Base-by-base conservation (phyloP, 2,329 filamentous ascomycete genomes). In the Aspergillus thermomutatus region DNA sequence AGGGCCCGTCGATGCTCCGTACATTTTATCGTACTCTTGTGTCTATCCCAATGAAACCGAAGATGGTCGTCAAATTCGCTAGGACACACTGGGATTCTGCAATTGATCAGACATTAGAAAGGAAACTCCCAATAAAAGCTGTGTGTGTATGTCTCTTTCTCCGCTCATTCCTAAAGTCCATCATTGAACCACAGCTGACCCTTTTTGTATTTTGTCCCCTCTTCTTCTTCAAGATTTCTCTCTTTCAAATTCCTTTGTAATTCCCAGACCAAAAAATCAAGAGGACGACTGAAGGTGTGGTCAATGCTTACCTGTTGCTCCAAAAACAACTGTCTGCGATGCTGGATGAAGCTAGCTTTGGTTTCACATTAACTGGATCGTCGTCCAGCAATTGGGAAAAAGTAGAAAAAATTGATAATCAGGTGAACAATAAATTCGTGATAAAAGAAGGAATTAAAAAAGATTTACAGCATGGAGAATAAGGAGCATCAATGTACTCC, bases 1-100 rank as follows among this genome's bases (percentile, higher is more conserved):
- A 60, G 90, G 87, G 79, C 89, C 90, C 58, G 87, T 90, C 68
- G 75, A 75, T 71, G 89, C 87, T 78, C 90, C 90, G 85, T 94
- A 95, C 92, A 96, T 96, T 76, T 70, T 85, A 77, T 66, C 70
- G 59, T 63, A 23, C 25, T 59, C 40, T 64, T 57, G 56, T 60
- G 48, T 58, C 51, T 65, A 56, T 55, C 52, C 54, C 50, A 53
- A 53, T 58, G 26, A 45, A 51, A 40, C 53, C 31, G 51, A 43
- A 50, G 52, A 48, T 45, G 27, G 25, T 41, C 4, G 51, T 53
- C 37, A 19, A 55, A 54, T 40, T 17, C 23, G 28, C 46, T 23
- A 53, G 52, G 50, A 21, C 7, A 49, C 34, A 23, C n/a, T 23
- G 45, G n/a, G 23, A 37, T 50, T 51, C 53, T 55, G 53, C 28